Base-by-base conservation (phyloP, 2,329 filamentous ascomycete genomes). In the Arthroderma uncinatum region DNA sequence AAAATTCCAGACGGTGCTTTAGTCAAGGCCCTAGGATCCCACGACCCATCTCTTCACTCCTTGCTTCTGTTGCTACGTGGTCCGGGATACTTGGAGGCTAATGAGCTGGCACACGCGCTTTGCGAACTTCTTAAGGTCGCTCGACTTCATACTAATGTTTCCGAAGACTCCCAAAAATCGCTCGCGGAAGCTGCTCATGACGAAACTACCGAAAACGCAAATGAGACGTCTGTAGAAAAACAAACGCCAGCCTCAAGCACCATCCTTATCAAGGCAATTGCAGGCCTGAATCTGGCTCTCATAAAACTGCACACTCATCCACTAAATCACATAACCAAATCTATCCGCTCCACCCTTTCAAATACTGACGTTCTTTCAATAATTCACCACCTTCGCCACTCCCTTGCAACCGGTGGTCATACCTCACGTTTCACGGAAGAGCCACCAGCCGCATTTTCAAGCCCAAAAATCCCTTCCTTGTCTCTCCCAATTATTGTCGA, bases 341-440 rank as follows among this genome's bases (percentile, higher is more conserved):
- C 70, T 53, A 64, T 74, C 50, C 71, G 71, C 59, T 70, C 71
- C 37, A 66, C 64, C 42, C 67, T 74, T 36, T 68, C 71, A 12
- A 68, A 71, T 54, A 65, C 69, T 23, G 71, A 74, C 42, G 67
- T 71, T 44, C 65, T 73, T 54, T 70, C 68, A 47, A 69, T 71
- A 59, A 66, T 73, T 54, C 68, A 74, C 59, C 73, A 74, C 56
- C 71, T 74, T 55, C 73, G 73, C 55, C 68, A 74, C 62, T 70
- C 68, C 56, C 72, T 74, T 53, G 72, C 71, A 25, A 73, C 71
- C 16, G 71, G 71, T 47, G 72, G 72, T 34, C 68, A 72, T 62
- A 73, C 71, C 33, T 71, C 71, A 19, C 70, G 70, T n/a, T 71
- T 73, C 65, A 71, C 67, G 55, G 71, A 73, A 63, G 66, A 69